Conservation (phyloP, 805 yeast species). For the Gaillardinia entomophila region DNA sequence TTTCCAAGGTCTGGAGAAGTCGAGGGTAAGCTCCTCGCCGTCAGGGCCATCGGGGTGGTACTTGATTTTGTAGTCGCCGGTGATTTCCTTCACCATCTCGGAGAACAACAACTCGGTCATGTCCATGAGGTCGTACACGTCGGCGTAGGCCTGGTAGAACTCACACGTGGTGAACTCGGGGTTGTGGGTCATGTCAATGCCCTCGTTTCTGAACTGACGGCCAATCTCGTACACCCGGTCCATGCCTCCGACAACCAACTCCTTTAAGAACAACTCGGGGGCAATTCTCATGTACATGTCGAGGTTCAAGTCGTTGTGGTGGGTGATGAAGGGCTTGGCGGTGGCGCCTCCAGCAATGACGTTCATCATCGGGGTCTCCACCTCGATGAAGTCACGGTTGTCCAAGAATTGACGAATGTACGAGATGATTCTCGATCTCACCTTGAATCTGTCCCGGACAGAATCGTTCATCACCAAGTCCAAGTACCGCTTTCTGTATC, state of each 20-base stretch:
- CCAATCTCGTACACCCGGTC: constrained; percentile 98
- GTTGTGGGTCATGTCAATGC: constrained; percentile 97
- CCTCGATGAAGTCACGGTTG: constrained; percentile 81
- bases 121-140: constrained; percentile 92
- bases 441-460: constrained; percentile 79
- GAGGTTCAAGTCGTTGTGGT: constrained; percentile 94
- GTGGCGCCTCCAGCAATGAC: constrained; percentile 99
- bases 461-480: constrained; percentile 91
- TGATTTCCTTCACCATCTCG: constrained; percentile 94
- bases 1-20: constrained; percentile 97
- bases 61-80: constrained; percentile 78
- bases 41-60: constrained; percentile 96
- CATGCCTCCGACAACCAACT: constrained; percentile 96
- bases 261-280: constrained; percentile 93
- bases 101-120: constrained; percentile 90
- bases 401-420: constrained; percentile 88
- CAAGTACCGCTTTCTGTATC: constrained; percentile 95
- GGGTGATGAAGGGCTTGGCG: constrained; percentile 95
- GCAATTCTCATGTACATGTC: constrained; percentile 98
- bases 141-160: constrained; percentile 96
- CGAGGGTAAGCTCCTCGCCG: constrained; percentile 70
- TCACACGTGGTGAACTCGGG: constrained; percentile 99
- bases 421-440: constrained; percentile 84
- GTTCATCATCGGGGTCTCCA: constrained; percentile 98
- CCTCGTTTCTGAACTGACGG: constrained; percentile 97